These are phyloP conservation scores for Candida endomychidarum DNA, from an alignment of 805 yeast genomes.

Conservation along the genomic window DNA sequence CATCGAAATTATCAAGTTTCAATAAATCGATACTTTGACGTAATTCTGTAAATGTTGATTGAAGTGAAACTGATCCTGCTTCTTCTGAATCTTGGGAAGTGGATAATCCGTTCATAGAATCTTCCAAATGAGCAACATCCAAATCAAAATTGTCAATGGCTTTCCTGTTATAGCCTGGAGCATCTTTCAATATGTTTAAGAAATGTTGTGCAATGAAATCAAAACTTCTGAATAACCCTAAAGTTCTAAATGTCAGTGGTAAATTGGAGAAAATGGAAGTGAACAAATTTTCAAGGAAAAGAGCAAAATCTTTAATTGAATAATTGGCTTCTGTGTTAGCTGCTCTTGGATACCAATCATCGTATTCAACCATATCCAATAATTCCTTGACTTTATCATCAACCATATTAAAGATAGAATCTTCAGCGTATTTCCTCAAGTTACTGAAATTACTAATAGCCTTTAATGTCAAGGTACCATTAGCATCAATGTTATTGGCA, in stretches of 20 bases:
- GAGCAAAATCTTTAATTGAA: conserved; percentile 79
- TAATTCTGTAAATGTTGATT: conserved; percentile 73
- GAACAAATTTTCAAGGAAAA: conserved; percentile 81
- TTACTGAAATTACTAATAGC: conserved; percentile 56
- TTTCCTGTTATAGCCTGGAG: conserved; percentile 54
- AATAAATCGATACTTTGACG: conserved; percentile 78
- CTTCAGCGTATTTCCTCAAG: conserved; percentile 72
- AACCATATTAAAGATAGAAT: conserved; percentile 76
- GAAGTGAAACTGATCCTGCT: conserved; percentile 50
- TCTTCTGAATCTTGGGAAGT: conserved; percentile 16
- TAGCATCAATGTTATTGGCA: conserved; percentile 39
- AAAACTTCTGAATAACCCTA: conserved; percentile 82
- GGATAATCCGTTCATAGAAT: conserved; percentile 43
- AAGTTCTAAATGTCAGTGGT: conserved; percentile 73
- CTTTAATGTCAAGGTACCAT: conserved; percentile 39
- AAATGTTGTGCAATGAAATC: conserved; percentile 79
- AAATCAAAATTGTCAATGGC: conserved; percentile 72
- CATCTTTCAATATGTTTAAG: conserved; percentile 56
- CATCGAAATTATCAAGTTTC: conserved; percentile 61
- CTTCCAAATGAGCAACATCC: conserved; percentile 78
- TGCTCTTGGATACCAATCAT: conserved; percentile 69
- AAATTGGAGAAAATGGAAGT: conserved; percentile 79
- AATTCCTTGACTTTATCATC: conserved; percentile 78
- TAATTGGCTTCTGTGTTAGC: conserved; percentile 63
- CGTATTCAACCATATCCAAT: conserved; percentile 74